phyloP scores from a whole-genome alignment of 176 grass and related monocot species.

The Stipa capillata region DNA sequence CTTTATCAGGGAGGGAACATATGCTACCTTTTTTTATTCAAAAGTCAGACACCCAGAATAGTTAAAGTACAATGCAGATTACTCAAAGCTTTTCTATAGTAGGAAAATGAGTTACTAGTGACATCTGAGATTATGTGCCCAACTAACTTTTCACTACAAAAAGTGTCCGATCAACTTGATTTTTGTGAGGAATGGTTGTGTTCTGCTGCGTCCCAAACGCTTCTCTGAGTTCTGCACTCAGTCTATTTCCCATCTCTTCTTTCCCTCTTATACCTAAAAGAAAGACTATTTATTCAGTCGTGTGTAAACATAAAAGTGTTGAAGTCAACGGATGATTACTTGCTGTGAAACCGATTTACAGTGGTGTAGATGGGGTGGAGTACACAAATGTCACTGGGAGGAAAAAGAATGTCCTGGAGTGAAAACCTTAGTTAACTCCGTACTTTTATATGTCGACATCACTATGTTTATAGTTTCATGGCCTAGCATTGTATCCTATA shows the following conservation, averaged over 20 bases:
- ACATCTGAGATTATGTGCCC: not conserved
- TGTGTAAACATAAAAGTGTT: not conserved
- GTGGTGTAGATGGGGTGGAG: not conserved
- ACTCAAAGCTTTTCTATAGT: not conserved
- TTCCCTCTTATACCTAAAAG: not conserved
- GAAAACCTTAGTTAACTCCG: not conserved
- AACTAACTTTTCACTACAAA: not conserved
- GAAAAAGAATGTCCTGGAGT: not conserved
- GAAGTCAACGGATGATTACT: not conserved
- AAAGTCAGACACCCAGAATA: slow-evolving; percentile 27
- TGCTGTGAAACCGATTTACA: not conserved
- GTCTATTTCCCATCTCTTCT: not conserved
- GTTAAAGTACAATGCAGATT: not conserved
- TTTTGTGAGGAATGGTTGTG: not conserved
- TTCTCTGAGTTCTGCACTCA: not conserved
- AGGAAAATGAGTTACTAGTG: not conserved
- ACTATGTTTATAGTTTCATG: not conserved
- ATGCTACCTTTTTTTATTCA: slow-evolving; percentile 7
- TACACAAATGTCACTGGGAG: not conserved
- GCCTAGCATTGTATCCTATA: not conserved
- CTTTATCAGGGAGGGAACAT: not conserved
- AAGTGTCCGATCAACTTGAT: not conserved
- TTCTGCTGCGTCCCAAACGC: not conserved
- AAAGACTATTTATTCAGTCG: not conserved
- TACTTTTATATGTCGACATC: not conserved